Evolutionary conservation across 2,329 filamentous ascomycete genomes (phyloP).

Genomic region (Fusarium camptoceras): DNA sequence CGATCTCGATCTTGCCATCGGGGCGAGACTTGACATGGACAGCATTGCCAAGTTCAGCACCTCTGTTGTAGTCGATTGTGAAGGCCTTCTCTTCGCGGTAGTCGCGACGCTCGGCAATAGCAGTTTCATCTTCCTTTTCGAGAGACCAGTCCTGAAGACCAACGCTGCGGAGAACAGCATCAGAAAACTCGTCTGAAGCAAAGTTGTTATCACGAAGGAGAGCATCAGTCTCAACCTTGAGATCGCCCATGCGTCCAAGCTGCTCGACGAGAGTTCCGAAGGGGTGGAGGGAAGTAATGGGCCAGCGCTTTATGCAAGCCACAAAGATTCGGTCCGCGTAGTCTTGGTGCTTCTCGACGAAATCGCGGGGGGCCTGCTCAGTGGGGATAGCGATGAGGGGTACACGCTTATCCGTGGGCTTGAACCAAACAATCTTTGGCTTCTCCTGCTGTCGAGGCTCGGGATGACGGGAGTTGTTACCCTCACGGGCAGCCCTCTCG

Average conservation of each 20-base stretch:
- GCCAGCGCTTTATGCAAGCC: slow-evolving; percentile 99
- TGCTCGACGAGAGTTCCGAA: slow-evolving; percentile 98
- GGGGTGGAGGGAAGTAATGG: slow-evolving; percentile 98
- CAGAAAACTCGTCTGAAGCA: slow-evolving; percentile 95
- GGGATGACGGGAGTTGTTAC: slow-evolving; percentile 75
- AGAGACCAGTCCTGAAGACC: slow-evolving; percentile 93
- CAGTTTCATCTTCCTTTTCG: slow-evolving; percentile 81
- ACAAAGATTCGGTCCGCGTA: slow-evolving; percentile 99
- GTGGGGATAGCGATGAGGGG: slow-evolving; percentile 98
- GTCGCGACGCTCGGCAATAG: slow-evolving; percentile 81
- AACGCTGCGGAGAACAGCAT: slow-evolving; percentile 93
- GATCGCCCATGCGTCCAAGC: slow-evolving; percentile 95
- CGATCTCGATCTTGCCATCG: slow-evolving; percentile 91
- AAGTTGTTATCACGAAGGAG: slow-evolving; percentile 99
- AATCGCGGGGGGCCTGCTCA: slow-evolving; percentile 96
- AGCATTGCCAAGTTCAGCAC: slow-evolving; percentile 89
- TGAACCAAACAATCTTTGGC: slow-evolving; percentile 99
- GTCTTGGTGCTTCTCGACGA: slow-evolving; percentile 97
- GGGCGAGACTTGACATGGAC: slow-evolving; percentile 88
- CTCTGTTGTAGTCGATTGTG: slow-evolving; percentile 90
- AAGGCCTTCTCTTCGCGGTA: slow-evolving; percentile 91
- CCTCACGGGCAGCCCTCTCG: slow-evolving; percentile 91
- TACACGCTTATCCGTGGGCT: slow-evolving; percentile 98
- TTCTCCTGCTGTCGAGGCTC: slow-evolving; percentile 89
- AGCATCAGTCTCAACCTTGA: slow-evolving; percentile 97